Base-by-base conservation (phyloP, 495 filamentous ascomycete species). In the Hamigera avellanea region DNA sequence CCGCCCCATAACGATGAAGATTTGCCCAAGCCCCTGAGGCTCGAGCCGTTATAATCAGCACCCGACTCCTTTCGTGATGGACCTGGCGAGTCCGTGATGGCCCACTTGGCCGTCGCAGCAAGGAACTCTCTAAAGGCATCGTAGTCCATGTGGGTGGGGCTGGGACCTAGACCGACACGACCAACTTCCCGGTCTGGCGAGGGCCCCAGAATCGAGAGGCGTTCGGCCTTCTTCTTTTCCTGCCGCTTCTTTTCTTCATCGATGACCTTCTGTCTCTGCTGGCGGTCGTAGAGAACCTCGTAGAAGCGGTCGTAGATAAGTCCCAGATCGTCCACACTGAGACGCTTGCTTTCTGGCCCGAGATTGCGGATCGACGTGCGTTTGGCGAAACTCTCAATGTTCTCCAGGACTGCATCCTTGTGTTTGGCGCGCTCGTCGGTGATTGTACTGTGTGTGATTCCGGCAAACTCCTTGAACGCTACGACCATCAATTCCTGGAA, bases 401-500 rank as follows among this genome's bases (percentile, higher is more conserved):
- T 94, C 45, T 82, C 83, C 19, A 98, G 60, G 9, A 98, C 87
- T 2, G 80, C 78, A 50, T 86, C 85, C 57, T 95, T 96, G 58
- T 94, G 86, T 53, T 87, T 94, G 12, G 80, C 66, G 14, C 91
- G 83, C 43, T 93, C 76, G 42, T 96, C 91, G 2, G 75, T 78
- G 36, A 98, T 86, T 26, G 81, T 95, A 46, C 73, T 78, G 49
- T 96, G 89, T 0, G 91, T 98, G 49, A 98, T 94, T 7, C 77
- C 84, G 1, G 89, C 80, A 47, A 98, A 98, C 48, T 98, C 91
- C 41, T 93, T 95, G 66, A 96, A 96, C 9, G 91, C 91, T 2
- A 95, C 88, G 2, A 98, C 91, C 85, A 98, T 95, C 36, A 98
- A 69, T 50, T 96, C 91, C 53, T 98, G 91, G 57, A 98, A 98